A percentile compares a stretch with the other conserved stretches of the same genome.
Conservation (phyloP, 805 yeast species). For the Saccharomycopsis sp. region DNA sequence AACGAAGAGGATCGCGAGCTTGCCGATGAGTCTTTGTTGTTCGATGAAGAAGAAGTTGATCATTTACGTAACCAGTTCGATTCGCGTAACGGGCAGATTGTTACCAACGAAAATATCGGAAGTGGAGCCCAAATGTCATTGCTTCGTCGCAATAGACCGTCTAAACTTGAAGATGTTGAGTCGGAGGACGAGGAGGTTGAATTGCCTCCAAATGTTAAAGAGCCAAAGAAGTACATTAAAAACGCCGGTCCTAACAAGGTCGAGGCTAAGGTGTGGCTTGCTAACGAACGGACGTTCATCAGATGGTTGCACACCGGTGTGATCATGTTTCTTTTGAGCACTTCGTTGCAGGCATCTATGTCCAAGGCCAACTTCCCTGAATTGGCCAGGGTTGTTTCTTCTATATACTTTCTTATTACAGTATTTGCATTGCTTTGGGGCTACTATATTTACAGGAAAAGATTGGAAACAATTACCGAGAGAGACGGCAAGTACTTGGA, state of each 20-base stretch:
- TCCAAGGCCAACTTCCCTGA: constrained; percentile 55
- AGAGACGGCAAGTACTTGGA: constrained; percentile 87
- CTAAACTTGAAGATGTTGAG: constrained; percentile 50
- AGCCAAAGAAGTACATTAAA: constrained; percentile 72
- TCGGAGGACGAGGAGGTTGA: constrained; percentile 84
- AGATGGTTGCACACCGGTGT: constrained; percentile 92
- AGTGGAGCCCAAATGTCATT: background rate
- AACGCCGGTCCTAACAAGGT: constrained; percentile 90
- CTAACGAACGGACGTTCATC: constrained; percentile 95
- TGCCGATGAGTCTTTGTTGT: background rate
- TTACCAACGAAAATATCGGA: constrained; percentile 1
- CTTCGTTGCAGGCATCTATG: constrained; percentile 74
- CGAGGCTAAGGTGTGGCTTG: constrained; percentile 97
- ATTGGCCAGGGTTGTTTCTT: constrained; percentile 67
- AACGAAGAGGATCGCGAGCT: constrained; percentile 26
- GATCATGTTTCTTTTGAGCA: constrained; percentile 76
- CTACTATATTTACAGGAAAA: constrained; percentile 61
- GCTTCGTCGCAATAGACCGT: constrained; percentile 12
- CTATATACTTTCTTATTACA: constrained; percentile 73
- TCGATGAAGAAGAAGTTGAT: no score
- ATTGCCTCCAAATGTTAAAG: constrained; percentile 83
- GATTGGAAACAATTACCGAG: constrained; percentile 67
- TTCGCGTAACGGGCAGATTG: no score
- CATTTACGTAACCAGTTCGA: no score
- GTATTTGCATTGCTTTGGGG: constrained; percentile 88